Percentiles rank a stretch among this genome's conserved stretches.
Conservation (phyloP, 495 filamentous ascomycete genomes). For the Evansstolkia leycettana region DNA sequence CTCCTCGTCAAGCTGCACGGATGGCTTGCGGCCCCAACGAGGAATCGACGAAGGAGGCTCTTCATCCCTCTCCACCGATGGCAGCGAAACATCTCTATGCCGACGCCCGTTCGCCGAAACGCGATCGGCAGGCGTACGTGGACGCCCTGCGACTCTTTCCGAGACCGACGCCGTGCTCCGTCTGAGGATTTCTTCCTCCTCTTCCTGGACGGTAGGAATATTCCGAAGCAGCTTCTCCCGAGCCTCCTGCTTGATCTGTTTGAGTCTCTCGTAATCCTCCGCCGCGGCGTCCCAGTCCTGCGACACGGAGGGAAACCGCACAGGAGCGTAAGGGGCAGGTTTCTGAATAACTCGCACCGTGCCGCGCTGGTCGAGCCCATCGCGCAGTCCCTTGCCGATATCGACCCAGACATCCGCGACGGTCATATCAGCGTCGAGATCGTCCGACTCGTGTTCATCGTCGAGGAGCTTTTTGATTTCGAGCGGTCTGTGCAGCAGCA, state of each 20-base stretch:
- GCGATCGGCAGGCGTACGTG: background rate
- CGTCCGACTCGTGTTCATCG: constrained; percentile 17
- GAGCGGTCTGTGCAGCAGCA: constrained; percentile 13
- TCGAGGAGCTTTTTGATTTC: constrained; percentile 28
- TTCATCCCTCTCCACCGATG: constrained; percentile 14
- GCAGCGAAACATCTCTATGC: constrained; percentile 10
- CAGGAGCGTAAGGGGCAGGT: constrained; percentile 7
- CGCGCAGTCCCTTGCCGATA: constrained; percentile 17
- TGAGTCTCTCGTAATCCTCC: constrained; percentile 5
- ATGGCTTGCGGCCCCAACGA: background rate
- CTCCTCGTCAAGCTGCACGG: background rate
- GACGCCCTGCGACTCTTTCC: background rate
- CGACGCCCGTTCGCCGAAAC: background rate
- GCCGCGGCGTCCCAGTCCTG: constrained; percentile 23
- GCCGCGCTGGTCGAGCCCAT: constrained; percentile 25
- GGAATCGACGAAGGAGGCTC: constrained; percentile 6
- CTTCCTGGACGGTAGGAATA: constrained; percentile 7
- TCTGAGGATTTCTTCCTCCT: no score
- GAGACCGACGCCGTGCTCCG: background rate
- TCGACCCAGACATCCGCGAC: constrained; percentile 30
- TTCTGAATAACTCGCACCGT: constrained; percentile 23
- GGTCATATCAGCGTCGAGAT: constrained; percentile 21
- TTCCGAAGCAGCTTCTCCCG: constrained; percentile 3
- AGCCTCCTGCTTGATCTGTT: constrained; percentile 6
- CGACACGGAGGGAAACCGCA: constrained; percentile 21